phyloP scores from a whole-genome alignment of 768 basidiomycete genomes.

The Hygrophorus russula region DNA sequence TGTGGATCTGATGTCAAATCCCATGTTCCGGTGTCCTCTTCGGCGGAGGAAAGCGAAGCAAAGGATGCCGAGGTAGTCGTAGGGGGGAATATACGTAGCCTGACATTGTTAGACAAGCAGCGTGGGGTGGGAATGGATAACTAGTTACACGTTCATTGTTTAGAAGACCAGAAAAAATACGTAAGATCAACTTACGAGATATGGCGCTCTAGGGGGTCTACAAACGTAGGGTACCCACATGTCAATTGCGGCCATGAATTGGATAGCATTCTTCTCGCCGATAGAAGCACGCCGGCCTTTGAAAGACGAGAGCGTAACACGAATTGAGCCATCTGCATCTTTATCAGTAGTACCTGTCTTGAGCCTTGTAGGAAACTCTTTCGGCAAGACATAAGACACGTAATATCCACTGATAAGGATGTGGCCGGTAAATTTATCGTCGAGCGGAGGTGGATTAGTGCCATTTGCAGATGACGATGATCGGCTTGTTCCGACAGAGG shows the following conservation, averaged over 20 bases:
- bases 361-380: slow-evolving; percentile 35
- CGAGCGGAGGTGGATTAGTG: slow-evolving; percentile 33
- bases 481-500: slow-evolving; percentile 22
- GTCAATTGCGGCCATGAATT: slow-evolving; percentile 77
- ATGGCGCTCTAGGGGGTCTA: slow-evolving; percentile 64
- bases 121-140: slow-evolving; percentile 70
- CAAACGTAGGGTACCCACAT: slow-evolving; percentile 62
- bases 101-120: slow-evolving; percentile 67
- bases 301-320: slow-evolving; percentile 12
- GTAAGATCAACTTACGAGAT: slow-evolving; percentile 37
- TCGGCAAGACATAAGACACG: slow-evolving; percentile 68
- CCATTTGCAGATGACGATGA: slow-evolving; percentile 15
- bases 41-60: slow-evolving; percentile 67
- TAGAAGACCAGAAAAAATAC: neutral
- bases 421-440: slow-evolving; percentile 59
- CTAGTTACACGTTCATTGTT: slow-evolving; percentile 22
- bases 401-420: slow-evolving; percentile 70
- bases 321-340: slow-evolving; percentile 17
- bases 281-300: slow-evolving; percentile 42
- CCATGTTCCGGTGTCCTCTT: slow-evolving; percentile 61
- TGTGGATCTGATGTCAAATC: slow-evolving; percentile 69
- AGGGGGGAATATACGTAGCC: slow-evolving; percentile 64
- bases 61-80: slow-evolving; percentile 41
- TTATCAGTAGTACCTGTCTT: slow-evolving; percentile 13
- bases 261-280: slow-evolving; percentile 46